A percentile compares a stretch with the other conserved stretches of the same genome.
Conservation (phyloP, 1,284 basidiomycete species). For the Gymnopus androsaceus region DNA sequence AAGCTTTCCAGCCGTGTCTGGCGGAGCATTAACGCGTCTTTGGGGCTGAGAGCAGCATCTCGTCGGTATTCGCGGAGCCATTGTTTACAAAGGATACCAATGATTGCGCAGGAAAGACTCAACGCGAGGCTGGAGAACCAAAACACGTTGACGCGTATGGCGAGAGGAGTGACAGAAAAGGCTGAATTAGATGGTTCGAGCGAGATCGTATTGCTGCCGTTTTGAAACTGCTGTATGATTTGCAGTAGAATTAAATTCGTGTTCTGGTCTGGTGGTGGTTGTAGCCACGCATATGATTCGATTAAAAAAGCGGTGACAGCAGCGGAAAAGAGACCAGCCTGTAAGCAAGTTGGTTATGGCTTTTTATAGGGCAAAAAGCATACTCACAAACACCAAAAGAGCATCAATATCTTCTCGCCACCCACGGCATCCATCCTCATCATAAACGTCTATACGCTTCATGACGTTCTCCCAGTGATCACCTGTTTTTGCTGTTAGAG, state of each 20-base stretch:
- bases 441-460: conserved; percentile 12
- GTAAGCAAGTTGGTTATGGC: background rate
- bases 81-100: conserved; percentile 30
- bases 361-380: background rate
- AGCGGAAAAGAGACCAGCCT: conserved; percentile 27
- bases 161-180: background rate
- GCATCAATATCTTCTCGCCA: conserved; percentile 24
- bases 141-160: conserved; percentile 28
- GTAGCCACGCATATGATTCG: conserved; percentile 23
- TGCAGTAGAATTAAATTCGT: conserved; percentile 14
- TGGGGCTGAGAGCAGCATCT: conserved; percentile 16
- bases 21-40: conserved; percentile 21
- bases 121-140: conserved; percentile 36
- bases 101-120: conserved; percentile 29
- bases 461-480: conserved; percentile 13
- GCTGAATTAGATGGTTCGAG: background rate
- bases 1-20: conserved; percentile 25
- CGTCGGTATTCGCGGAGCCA: conserved; percentile 24
- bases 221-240: conserved; percentile 14
- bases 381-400: conserved; percentile 23
- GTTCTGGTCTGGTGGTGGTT: conserved; percentile 12
- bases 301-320: conserved; percentile 23
- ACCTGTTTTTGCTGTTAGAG: conserved; percentile 1
- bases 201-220: background rate
- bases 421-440: conserved; percentile 18